Base-by-base conservation (phyloP, 345 rosid genomes). In the Camelina sativa region DNA sequence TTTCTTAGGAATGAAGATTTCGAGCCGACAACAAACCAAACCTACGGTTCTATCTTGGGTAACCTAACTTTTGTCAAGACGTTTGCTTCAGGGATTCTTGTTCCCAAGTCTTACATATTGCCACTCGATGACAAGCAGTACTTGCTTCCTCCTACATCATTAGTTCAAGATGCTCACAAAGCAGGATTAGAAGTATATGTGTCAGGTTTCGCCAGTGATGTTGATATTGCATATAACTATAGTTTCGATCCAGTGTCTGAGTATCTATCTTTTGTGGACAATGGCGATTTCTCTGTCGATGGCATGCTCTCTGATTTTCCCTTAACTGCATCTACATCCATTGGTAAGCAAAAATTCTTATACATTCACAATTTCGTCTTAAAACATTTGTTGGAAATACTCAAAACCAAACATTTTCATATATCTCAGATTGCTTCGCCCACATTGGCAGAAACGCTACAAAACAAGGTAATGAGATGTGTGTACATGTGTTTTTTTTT, bases 241-340 rank as follows among this genome's bases (percentile, higher is more conserved):
- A 91, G 93, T 75, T 88, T 61, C 16, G 93, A 93, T 79, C 97
- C 98, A 2, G 52, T 88, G 1, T 72, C 84, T 25, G 98, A 93
- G 78, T 85, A 73, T 25, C 28, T 25, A 25, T 25, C 28, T 25
- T 25, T 25, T 25, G 28, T 25, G 28, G 28, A 25, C 28, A 87
- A 89, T 74, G 93, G 86, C 2, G 61, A 75, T 56, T 93, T 93
- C 76, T 82, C 98, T 41, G 92, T 89, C 48, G 97, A 90, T 76
- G 96, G 98, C 20, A 78, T 93, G 23, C 79, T 93, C 67, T 77
- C 93, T 54, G 96, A 93, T 82, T 93, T 89, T 78, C 96, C 98
- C 34, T 50, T 84, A 22, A 85, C 97, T 70, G 86, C 91, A 46
- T 85, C 96, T 3, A 86, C 43, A 20, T 85, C 98, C 40, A 51